phyloP scores from a whole-genome alignment of 2,329 filamentous ascomycete species.

The Colletotrichum truncatum region DNA sequence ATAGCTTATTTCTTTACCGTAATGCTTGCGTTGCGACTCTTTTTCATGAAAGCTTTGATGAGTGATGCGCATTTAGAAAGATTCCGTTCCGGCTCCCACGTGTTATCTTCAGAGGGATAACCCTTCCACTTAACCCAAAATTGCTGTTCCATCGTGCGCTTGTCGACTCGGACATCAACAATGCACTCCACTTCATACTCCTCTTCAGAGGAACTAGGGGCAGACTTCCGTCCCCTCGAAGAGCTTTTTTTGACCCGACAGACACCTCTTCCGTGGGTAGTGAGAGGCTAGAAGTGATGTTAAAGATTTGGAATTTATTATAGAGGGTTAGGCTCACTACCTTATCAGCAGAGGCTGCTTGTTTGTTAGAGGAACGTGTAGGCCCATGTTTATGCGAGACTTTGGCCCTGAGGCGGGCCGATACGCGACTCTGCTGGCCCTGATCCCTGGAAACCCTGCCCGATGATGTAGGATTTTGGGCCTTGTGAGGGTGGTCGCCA shows the following conservation, averaged over 20 bases:
- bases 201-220: slow-evolving; percentile 25
- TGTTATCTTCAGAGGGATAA: slow-evolving; percentile 52
- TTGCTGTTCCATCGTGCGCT: slow-evolving; percentile 46
- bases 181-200: slow-evolving; percentile 61
- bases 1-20: too few relatives aligned
- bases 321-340: not conserved
- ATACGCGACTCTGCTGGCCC: not conserved
- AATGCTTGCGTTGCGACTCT: slow-evolving; percentile 23
- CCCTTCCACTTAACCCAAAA: slow-evolving; percentile 66
- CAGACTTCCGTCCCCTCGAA: not conserved
- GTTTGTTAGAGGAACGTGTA: not conserved
- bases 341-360: not conserved
- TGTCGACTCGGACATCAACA: slow-evolving; percentile 49
- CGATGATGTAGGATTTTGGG: not conserved
- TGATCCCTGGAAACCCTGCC: not conserved
- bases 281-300: not conserved
- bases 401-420: not conserved
- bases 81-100: slow-evolving; percentile 62
- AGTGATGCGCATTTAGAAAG: slow-evolving; percentile 47
- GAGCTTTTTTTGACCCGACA: not conserved
- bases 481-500: slow-evolving; percentile 1
- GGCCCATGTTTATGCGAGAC: not conserved
- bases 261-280: slow-evolving; percentile 6
- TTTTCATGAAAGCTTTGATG: slow-evolving; percentile 49
- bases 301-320: not conserved